Base-by-base conservation (phyloP, 2,329 filamentous ascomycete genomes). In the Cladosporium colombiae region DNA sequence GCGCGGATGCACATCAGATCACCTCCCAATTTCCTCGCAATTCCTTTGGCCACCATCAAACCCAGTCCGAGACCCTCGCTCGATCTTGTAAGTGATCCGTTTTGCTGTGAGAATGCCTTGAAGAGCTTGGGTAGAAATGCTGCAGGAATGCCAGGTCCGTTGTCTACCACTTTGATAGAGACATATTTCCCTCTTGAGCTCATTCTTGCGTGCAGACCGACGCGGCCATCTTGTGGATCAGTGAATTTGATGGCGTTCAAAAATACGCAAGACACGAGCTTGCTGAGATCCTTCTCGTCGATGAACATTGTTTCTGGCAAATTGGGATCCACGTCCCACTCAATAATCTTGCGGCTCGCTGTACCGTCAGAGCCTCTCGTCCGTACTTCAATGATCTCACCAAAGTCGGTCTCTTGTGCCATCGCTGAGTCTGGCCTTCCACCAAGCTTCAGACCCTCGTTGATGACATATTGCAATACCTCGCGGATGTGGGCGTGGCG, bases 201-300 rank as follows among this genome's bases (percentile, higher is more conserved):
- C 50, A 88, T 79, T 6, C 80, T 82, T 4, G 84, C 86, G 56
- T 76, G 77, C 14, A 91, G 78, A 1, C 78, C 83, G 64, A 91
- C 89, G 14, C 78, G 80, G 7, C 89, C 89, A 64, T 82, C 81
- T 4, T 60, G 66, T 60, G 70, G 68, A 65, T 89, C 86, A 0
- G 89, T 91, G 72, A 91, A 91, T 74, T 91, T 91, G 71, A 90
- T 82, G 3, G 89, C 89, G 73, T 91, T 91, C 33, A 88, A 72
- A 50, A 87, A 84, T 2, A 89, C 83, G 68, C 86, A 88, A 3
- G 86, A 89, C 2, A 89, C 83, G 70, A 89, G 78, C 72, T 89
- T 89, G 53, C 84, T 83, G 40, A 89, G 76, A 67, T 89, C 87
- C 70, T 86, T 83, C 73, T 89, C 87, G 71, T 89, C 87, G 53